Evolutionary conservation across 805 yeast genomes (phyloP).

Genomic region (Wickerhamomyces chaumierensis): DNA sequence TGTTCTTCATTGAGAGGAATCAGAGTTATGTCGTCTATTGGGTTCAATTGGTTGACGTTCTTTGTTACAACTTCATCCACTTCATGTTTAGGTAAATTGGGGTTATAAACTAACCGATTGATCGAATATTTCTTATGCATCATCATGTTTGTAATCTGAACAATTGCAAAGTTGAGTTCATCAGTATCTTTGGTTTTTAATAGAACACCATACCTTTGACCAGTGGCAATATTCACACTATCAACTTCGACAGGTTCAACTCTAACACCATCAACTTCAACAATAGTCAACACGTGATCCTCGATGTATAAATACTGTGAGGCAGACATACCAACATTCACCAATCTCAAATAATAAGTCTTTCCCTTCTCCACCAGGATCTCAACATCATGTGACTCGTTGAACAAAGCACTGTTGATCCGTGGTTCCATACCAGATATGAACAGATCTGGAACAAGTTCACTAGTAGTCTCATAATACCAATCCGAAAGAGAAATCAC

Average conservation of each 20-base stretch:
- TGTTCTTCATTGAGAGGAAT: slow-evolving; percentile 23
- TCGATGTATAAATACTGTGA: slow-evolving; percentile 45
- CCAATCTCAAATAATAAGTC: slow-evolving; percentile 37
- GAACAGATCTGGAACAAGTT: slow-evolving; percentile 25
- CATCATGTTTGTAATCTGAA: slow-evolving; percentile 45
- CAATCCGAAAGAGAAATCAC: slow-evolving; percentile 34
- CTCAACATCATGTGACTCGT: slow-evolving; percentile 34
- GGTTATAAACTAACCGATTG: slow-evolving; percentile 42
- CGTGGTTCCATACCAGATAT: slow-evolving; percentile 35
- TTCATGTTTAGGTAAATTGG: slow-evolving; percentile 26
- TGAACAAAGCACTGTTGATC: slow-evolving; percentile 34
- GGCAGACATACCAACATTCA: slow-evolving; percentile 47
- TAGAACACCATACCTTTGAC: slow-evolving; percentile 65
- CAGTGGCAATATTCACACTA: slow-evolving; percentile 50
- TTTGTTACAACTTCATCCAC: slow-evolving; percentile 25
- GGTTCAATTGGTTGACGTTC: slow-evolving; percentile 14
- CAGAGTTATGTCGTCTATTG: slow-evolving; percentile 23
- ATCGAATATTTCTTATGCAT: slow-evolving; percentile 58
- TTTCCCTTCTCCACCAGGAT: slow-evolving; percentile 31
- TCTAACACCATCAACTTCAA: slow-evolving; percentile 50
- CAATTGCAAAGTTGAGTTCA: slow-evolving; percentile 30
- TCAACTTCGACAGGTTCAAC: slow-evolving; percentile 38
- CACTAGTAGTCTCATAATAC: slow-evolving; percentile 32
- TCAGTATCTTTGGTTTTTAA: slow-evolving; percentile 36
- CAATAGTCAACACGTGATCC: slow-evolving; percentile 39